These are phyloP conservation scores for Plasmodium adleri DNA, from an alignment of 169 alveolate species.

Conservation along the genomic window DNA sequence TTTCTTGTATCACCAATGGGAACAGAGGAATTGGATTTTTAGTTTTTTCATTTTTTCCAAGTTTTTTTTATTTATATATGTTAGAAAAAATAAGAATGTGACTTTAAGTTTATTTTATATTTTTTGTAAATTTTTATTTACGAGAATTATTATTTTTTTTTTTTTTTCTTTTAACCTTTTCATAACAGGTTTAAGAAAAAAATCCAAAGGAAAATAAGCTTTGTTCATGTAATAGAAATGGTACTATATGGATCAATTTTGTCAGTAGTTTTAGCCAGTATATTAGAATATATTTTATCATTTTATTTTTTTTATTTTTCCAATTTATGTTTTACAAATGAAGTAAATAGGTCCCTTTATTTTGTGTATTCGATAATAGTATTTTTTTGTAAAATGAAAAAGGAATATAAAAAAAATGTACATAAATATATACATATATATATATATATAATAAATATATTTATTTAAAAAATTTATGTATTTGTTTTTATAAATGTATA, in stretches of 20 bases:
- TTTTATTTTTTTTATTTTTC: slow-evolving; percentile 45
- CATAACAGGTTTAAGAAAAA: slow-evolving; percentile 32
- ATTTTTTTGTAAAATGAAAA: slow-evolving; percentile 53
- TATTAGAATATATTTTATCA: slow-evolving; percentile 50
- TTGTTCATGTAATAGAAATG: slow-evolving; percentile 62
- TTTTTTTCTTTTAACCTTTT: slow-evolving; percentile 10
- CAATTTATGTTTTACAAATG: slow-evolving; percentile 36
- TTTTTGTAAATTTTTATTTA: not conserved
- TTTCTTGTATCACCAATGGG: slow-evolving; percentile 44
- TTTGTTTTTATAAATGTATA: not conserved
- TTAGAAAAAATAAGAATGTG: slow-evolving; percentile 15
- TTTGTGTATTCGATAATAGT: slow-evolving; percentile 38
- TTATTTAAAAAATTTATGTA: not conserved
- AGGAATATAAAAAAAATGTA: slow-evolving; percentile 5
- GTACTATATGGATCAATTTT: slow-evolving; percentile 50
- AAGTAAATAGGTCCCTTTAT: slow-evolving; percentile 7
- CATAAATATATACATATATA: not conserved
- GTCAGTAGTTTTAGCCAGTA: slow-evolving; percentile 41
- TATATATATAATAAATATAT: not conserved
- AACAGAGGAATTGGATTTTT: slow-evolving; percentile 51
- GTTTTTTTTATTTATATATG: slow-evolving; percentile 61
- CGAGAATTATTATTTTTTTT: not conserved
- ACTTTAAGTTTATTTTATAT: not conserved
- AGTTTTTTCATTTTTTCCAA: slow-evolving; percentile 51
- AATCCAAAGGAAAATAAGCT: slow-evolving; percentile 27